Base-by-base conservation (phyloP, 2,329 filamentous ascomycete genomes). In the Davidsoniella virescens region DNA sequence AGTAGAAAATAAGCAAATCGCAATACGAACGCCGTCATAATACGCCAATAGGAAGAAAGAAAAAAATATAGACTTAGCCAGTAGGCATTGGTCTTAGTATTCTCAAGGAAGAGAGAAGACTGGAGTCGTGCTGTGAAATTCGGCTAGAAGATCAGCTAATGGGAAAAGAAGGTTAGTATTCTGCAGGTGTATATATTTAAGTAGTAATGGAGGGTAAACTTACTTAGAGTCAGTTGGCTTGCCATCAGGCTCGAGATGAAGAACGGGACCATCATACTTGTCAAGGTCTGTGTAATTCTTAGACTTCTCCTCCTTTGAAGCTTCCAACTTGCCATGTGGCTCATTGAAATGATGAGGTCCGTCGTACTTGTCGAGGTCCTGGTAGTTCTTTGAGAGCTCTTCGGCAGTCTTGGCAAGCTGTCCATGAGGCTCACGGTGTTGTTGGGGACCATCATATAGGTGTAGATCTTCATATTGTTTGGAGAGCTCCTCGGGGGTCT, bases 261-360 rank as follows among this genome's bases (percentile, higher is more conserved):
- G 59, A 49, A 66, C 63, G 2, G 62, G 53, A 33, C 61, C 59
- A 12, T 29, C 26, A 45, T 71, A 71, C 20, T 60, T 60, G 33
- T 63, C 59, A 37, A 71, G 59, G 45, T 71, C 69, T 47, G 63
- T 63, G 50, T 68, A 69, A 33, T 49, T 52, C 55, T 66, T 66
- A 2, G 63, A 63, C 2, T 56, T 58, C 50, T 65, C 63, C 38
- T 66, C 62, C 0, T 63, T 59, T 42, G 51, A 47, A 42, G 46
- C 33, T 16, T 54, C 54, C n/a, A 54, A 52, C 49, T 53, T 52
- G 8, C 55, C 56, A 29, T 54, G 43, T 2, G 50, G 45, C 26
- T 51, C 49, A 36, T 47, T 45, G 33, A 46, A 43, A 23, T 44
- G 9, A 45, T 36, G 18, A 29, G 20, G 54, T 50, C 64, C 61